phyloP scores from a whole-genome alignment of 176 grass and related monocot genomes.

The Puya raimondii region DNA sequence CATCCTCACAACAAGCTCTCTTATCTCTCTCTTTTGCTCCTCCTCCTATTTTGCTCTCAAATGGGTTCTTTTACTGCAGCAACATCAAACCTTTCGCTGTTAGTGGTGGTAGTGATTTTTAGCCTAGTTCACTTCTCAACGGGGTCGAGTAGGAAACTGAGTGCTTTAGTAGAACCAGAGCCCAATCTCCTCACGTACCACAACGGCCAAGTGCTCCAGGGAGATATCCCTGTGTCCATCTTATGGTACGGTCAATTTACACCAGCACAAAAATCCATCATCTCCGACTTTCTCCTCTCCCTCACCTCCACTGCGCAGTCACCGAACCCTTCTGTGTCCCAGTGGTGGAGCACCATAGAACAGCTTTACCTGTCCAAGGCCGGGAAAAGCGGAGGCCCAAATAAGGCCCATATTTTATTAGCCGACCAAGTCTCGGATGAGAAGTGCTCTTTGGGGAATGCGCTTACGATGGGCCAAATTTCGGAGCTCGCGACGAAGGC shows the following conservation, averaged over 20 bases:
- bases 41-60: not conserved
- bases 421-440: slow-evolving; percentile 36
- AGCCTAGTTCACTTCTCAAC: slow-evolving; percentile 16
- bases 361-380: slow-evolving; percentile 58
- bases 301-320: slow-evolving; percentile 26
- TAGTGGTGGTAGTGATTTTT: slow-evolving; percentile 8
- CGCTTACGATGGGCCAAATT: slow-evolving; percentile 17
- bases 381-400: not conserved
- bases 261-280: slow-evolving; percentile 51
- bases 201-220: slow-evolving; percentile 59
- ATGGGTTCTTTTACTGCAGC: slow-evolving; percentile 29
- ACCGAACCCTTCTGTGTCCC: slow-evolving; percentile 42
- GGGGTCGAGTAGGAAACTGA: slow-evolving; percentile 32
- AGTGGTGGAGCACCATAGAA: slow-evolving; percentile 71
- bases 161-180: slow-evolving; percentile 35
- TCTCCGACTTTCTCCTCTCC: slow-evolving; percentile 64
- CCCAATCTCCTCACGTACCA: slow-evolving; percentile 45
- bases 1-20: not conserved
- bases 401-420: slow-evolving; percentile 30
- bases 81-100: no score
- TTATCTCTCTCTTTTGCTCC: not conserved
- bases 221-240: slow-evolving; percentile 45
- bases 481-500: slow-evolving; percentile 4
- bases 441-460: slow-evolving; percentile 12
- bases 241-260: slow-evolving; percentile 69